Conservation (phyloP, 2,329 filamentous ascomycete genomes). For the Ophiostoma ips region DNA sequence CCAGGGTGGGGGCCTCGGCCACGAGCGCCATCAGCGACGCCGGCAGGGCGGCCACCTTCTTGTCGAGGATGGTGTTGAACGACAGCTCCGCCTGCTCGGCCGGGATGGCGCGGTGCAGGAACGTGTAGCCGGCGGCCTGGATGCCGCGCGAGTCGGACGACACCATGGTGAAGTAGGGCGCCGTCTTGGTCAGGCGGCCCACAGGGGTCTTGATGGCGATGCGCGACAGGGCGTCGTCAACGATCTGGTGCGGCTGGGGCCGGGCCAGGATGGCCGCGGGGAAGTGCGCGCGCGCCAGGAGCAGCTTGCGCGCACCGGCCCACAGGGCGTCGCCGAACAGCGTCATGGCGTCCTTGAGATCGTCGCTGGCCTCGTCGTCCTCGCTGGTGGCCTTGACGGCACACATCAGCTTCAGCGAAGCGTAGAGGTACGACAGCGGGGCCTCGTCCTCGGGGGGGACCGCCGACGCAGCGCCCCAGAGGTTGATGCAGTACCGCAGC, state of each 20-base stretch:
- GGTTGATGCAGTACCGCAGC: conserved; percentile 41
- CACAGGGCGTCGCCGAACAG: conserved; percentile 43
- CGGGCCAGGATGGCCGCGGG: background rate
- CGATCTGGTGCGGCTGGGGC: conserved; percentile 53
- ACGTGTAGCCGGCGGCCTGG: conserved; percentile 65
- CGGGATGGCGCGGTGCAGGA: conserved; percentile 72
- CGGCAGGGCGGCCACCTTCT: conserved; percentile 57
- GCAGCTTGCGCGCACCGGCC: conserved; percentile 38
- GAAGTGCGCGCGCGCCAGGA: conserved; percentile 1
- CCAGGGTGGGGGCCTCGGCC: conserved; percentile 59
- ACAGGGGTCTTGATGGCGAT: conserved; percentile 51
- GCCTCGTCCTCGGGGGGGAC: conserved; percentile 25
- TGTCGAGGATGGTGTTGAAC: conserved; percentile 59
- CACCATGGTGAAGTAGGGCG: conserved; percentile 61
- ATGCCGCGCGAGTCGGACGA: conserved; percentile 61
- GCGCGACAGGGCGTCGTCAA: conserved; percentile 63
- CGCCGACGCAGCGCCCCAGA: conserved; percentile 36
- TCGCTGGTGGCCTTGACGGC: conserved; percentile 40
- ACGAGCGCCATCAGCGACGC: conserved; percentile 76
- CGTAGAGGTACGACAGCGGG: conserved; percentile 49
- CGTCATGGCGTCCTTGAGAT: conserved; percentile 61
- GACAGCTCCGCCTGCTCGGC: conserved; percentile 67
- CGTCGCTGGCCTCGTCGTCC: conserved; percentile 62
- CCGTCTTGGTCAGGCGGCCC: conserved; percentile 46
- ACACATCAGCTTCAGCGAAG: conserved; percentile 57